phyloP scores from a whole-genome alignment of 2,329 filamentous ascomycete genomes.

The Microsporum audouinii region DNA sequence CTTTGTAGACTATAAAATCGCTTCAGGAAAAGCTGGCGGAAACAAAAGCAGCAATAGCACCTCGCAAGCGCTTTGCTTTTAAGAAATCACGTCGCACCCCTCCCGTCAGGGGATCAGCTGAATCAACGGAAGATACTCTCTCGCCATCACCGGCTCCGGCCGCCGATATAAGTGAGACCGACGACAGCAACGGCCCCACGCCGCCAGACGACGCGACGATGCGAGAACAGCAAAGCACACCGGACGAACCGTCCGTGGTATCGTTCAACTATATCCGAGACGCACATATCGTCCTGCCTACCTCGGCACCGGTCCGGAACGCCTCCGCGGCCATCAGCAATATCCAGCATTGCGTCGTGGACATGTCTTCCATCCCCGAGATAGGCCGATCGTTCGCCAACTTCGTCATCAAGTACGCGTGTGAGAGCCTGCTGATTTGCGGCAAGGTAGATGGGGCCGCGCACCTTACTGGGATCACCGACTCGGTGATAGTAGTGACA shows the following conservation, averaged over 20 bases:
- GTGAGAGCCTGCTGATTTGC: constrained; percentile 60
- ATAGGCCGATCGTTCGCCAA: constrained; percentile 57
- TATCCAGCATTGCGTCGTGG: constrained; percentile 60
- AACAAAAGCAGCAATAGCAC: constrained; percentile 54
- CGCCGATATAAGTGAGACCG: not conserved
- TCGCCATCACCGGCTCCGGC: not conserved
- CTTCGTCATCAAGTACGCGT: constrained; percentile 57
- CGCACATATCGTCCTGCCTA: constrained; percentile 67
- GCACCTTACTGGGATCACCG: constrained; percentile 64
- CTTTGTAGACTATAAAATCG: constrained; percentile 58
- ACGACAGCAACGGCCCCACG: too few relatives aligned
- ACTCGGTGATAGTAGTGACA: constrained; percentile 65
- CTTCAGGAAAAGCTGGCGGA: constrained; percentile 68
- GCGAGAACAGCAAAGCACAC: not conserved
- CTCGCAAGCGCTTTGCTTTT: constrained; percentile 76
- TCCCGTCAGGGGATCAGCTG: constrained; percentile 43
- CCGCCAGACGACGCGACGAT: too few relatives aligned
- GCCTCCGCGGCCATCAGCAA: constrained; percentile 62
- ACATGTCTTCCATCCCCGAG: constrained; percentile 58
- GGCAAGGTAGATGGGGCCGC: constrained; percentile 68
- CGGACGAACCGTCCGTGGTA: constrained; percentile 39
- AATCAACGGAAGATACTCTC: not conserved
- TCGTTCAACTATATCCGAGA: constrained; percentile 55
- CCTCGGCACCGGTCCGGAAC: constrained; percentile 57
- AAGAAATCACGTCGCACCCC: constrained; percentile 47